Percentiles rank a stretch among this genome's conserved stretches.
These are phyloP conservation scores for Phytopythium montanum DNA, from an alignment of 352 stramenopile genomes.

Conservation along the genomic window DNA sequence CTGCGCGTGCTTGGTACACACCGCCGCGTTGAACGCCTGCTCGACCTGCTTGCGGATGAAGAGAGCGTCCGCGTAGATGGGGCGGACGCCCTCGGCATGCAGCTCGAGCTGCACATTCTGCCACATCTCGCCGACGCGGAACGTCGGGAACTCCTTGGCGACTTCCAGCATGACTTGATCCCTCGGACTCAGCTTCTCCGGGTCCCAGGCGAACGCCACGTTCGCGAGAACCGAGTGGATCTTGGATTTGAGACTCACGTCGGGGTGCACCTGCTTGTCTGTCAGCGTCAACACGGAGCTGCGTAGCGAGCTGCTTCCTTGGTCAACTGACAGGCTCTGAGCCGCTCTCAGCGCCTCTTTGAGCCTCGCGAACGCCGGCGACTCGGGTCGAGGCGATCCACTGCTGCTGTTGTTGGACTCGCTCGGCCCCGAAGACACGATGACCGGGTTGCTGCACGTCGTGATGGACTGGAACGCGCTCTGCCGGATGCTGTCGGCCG, in stretches of 20 bases:
- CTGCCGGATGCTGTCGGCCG: constrained; percentile 24
- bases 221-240: constrained; percentile 66
- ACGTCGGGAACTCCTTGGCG: constrained; percentile 68
- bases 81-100: constrained; percentile 55
- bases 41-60: constrained; percentile 72
- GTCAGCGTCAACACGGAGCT: constrained; percentile 29
- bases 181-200: constrained; percentile 27
- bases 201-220: constrained; percentile 42
- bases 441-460: constrained; percentile 36
- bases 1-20: constrained; percentile 62
- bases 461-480: constrained; percentile 53
- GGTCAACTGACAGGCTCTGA: constrained; percentile 23
- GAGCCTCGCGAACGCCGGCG: constrained; percentile 61
- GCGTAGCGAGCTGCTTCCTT: background rate
- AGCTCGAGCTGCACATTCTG: constrained; percentile 62
- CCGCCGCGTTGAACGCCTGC: constrained; percentile 60
- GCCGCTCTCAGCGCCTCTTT: constrained; percentile 65
- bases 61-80: constrained; percentile 74
- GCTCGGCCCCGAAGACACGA: constrained; percentile 20
- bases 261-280: constrained; percentile 28
- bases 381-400: constrained; percentile 28
- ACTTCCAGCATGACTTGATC: constrained; percentile 72
- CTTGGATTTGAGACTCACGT: constrained; percentile 71
- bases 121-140: constrained; percentile 69
- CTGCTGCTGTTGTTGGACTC: background rate